Conservation (phyloP, 2,329 filamentous ascomycete species). For the Fusarium subtropicale region DNA sequence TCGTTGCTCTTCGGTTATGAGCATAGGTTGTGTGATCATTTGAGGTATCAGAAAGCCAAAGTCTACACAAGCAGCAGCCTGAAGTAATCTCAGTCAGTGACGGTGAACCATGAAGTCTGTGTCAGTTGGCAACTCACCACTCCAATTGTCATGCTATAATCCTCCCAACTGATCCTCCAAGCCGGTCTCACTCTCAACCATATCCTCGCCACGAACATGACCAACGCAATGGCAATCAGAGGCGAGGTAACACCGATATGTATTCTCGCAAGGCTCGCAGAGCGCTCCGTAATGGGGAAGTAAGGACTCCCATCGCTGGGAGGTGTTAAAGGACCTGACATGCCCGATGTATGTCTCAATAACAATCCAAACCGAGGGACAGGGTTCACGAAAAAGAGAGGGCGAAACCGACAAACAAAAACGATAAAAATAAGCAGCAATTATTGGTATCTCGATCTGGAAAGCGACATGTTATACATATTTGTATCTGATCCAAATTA, state of each 20-base stretch:
- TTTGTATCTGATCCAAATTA: conserved; percentile 5
- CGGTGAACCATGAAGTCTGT: rapidly evolving
- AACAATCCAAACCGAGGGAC: not conserved
- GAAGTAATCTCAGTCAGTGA: not conserved
- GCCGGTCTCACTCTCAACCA: not conserved
- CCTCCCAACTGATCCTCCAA: conserved; percentile 18
- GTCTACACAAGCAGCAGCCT: conserved; percentile 8
- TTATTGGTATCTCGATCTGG: not conserved
- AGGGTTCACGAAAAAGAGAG: not conserved
- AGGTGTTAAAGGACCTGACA: not conserved
- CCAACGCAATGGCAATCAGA: not conserved
- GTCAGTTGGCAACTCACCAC: not conserved
- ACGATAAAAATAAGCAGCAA: not conserved
- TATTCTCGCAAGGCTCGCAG: not conserved
- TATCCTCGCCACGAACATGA: conserved; percentile 13
- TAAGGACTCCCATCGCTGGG: conserved; percentile 17
- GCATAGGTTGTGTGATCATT: conserved; percentile 6
- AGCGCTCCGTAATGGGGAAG: conserved; percentile 6
- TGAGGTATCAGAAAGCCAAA: conserved; percentile 17
- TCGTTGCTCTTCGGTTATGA: not conserved
- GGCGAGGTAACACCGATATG: not conserved
- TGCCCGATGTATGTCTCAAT: not conserved
- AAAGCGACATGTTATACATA: conserved; percentile 11
- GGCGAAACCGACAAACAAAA: not conserved
- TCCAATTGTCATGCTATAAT: conserved; percentile 8